A percentile compares a stretch with the other conserved stretches of the same genome.
Evolutionary conservation across 768 basidiomycete species (phyloP).

Genomic region (Suillus hirtellus): DNA sequence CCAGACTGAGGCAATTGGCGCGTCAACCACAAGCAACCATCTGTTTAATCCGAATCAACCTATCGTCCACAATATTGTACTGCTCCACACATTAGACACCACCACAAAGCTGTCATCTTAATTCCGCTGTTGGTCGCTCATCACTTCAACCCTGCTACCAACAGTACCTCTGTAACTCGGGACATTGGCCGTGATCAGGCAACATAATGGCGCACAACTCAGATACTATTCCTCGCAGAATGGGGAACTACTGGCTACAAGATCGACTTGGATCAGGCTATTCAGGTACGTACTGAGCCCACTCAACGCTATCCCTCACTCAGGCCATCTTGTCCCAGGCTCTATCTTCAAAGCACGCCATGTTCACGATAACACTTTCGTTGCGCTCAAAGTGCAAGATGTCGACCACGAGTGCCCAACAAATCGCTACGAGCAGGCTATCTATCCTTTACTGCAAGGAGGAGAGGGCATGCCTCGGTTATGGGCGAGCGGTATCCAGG

Average conservation of each 20-base stretch:
- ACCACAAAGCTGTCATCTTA: not conserved
- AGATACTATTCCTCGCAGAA: constrained; percentile 32
- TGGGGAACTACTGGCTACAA: constrained; percentile 64
- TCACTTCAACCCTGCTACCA: no score
- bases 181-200: not conserved
- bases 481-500: constrained; percentile 60
- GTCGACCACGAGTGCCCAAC: constrained; percentile 74
- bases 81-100: constrained; percentile 1
- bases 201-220: constrained; percentile 15
- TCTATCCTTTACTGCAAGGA: constrained; percentile 73
- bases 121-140: not conserved
- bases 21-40: constrained; percentile 1
- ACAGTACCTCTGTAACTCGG: not conserved
- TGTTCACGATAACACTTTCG: constrained; percentile 55
- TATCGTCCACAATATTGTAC: not conserved
- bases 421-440: constrained; percentile 65
- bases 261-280: constrained; percentile 70
- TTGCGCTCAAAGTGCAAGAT: constrained; percentile 74
- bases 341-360: constrained; percentile 67
- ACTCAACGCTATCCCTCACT: constrained; percentile 6
- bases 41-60: not conserved
- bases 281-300: constrained; percentile 50
- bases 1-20: not conserved
- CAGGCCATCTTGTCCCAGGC: constrained; percentile 41
- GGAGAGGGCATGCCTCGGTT: constrained; percentile 72